Percentiles rank a stretch among this genome's conserved stretches.
Evolutionary conservation across 176 grass and related monocot species (phyloP).

Genomic region (Cymbopogon citratus): DNA sequence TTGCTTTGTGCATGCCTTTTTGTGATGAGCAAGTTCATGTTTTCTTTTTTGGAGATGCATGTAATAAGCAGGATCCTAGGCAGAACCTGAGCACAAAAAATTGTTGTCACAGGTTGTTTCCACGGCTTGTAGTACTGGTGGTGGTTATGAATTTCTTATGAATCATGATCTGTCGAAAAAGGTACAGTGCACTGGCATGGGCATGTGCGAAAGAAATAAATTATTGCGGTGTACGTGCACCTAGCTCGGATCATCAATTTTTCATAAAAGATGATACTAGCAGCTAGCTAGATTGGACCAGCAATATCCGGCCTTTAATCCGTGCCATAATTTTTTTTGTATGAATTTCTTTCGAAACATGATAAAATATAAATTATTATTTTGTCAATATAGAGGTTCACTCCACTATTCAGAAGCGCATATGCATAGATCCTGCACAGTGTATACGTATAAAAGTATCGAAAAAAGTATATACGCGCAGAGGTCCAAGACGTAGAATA

Average conservation of each 20-base stretch:
- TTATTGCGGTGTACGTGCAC: background rate
- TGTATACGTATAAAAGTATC: too few relatives aligned
- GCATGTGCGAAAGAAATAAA: background rate
- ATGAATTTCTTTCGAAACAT: too few relatives aligned
- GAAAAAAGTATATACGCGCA: too few relatives aligned
- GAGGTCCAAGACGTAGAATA: too few relatives aligned
- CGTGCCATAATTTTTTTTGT: too few relatives aligned
- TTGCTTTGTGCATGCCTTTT: slow-evolving; percentile 2
- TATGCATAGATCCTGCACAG: too few relatives aligned
- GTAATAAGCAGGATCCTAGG: slow-evolving; percentile 19
- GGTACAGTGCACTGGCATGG: background rate
- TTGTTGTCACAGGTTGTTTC: slow-evolving; percentile 7
- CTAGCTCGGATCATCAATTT: background rate
- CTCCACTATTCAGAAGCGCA: too few relatives aligned
- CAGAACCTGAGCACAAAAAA: background rate
- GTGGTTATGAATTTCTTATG: background rate
- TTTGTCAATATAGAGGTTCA: too few relatives aligned
- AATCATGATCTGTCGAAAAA: background rate
- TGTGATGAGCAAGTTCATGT: background rate
- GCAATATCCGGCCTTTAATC: too few relatives aligned
- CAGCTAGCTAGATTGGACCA: too few relatives aligned
- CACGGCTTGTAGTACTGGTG: background rate
- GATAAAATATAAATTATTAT: too few relatives aligned
- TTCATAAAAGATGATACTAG: background rate
- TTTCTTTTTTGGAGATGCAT: background rate